Evolutionary conservation across 805 yeast species (phyloP).

Genomic region (Blastobotrys parvus): DNA sequence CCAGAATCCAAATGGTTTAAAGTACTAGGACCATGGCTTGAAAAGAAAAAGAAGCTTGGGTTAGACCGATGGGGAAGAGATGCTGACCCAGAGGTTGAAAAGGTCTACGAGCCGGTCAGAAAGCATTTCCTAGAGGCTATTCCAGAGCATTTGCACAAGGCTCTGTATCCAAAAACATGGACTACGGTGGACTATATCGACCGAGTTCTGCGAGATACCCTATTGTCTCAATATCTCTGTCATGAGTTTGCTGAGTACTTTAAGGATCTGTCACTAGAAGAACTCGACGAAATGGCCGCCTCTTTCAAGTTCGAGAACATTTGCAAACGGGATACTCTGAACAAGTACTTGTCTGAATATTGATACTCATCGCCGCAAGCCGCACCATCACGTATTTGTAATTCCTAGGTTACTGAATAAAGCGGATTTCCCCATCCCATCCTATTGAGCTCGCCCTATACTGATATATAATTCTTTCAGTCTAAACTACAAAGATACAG

Average conservation of each 20-base stretch:
- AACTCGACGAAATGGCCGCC: slow-evolving; percentile 44
- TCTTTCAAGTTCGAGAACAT: slow-evolving; percentile 42
- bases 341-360: slow-evolving; percentile 17
- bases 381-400: too few species aligned
- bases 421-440: too few species aligned
- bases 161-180: slow-evolving; percentile 37
- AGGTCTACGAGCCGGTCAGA: slow-evolving; percentile 32
- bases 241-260: slow-evolving; percentile 41
- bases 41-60: slow-evolving; percentile 38
- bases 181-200: slow-evolving; percentile 31
- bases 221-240: slow-evolving; percentile 36
- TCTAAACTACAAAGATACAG: too few species aligned
- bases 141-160: slow-evolving; percentile 35
- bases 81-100: slow-evolving; percentile 33
- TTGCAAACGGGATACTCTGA: slow-evolving; percentile 35
- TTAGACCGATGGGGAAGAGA: slow-evolving; percentile 45
- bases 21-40: slow-evolving; percentile 35
- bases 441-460: too few species aligned
- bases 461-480: too few species aligned
- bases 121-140: slow-evolving; percentile 33
- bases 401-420: too few species aligned
- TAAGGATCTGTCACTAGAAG: slow-evolving; percentile 35
- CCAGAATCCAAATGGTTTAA: slow-evolving; percentile 38
- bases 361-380: too few species aligned
- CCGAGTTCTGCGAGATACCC: slow-evolving; percentile 36